Percentiles rank a stretch among this genome's conserved stretches.
Evolutionary conservation across 306 rosid species (phyloP).

Genomic region (Senna siamea): DNA sequence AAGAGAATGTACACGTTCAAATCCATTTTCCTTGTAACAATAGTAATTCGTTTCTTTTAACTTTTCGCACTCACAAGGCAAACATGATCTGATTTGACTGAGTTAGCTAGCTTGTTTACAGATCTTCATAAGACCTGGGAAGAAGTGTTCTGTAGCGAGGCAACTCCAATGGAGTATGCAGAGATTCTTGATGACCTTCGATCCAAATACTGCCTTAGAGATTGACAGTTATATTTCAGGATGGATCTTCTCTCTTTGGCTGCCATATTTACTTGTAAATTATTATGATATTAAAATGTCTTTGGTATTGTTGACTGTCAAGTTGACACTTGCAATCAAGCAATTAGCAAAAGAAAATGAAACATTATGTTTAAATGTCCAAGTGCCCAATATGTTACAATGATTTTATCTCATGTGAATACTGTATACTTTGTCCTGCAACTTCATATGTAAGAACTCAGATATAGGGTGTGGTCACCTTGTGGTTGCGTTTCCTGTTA

Average conservation of each 20-base stretch:
- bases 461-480: background rate
- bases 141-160: slow-evolving; percentile 69
- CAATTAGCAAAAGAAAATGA: background rate
- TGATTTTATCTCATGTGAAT: background rate
- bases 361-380: too few relatives aligned
- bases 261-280: slow-evolving; percentile 38
- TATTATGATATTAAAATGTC: slow-evolving; percentile 11
- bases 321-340: background rate
- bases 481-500: background rate
- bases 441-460: too few relatives aligned
- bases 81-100: slow-evolving; percentile 15
- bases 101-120: slow-evolving; percentile 44
- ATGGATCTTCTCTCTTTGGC: background rate
- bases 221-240: slow-evolving; percentile 32
- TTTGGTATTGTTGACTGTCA: slow-evolving; percentile 5
- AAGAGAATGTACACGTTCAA: background rate
- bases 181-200: slow-evolving; percentile 73
- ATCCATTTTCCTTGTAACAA: slow-evolving; percentile 4
- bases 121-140: slow-evolving; percentile 80
- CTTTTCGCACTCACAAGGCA: background rate
- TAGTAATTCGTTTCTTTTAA: slow-evolving; percentile 3
- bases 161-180: slow-evolving; percentile 72
- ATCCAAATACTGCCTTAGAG: slow-evolving; percentile 58
- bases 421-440: background rate
- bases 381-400: background rate